Conservation (phyloP, 768 basidiomycete species). For the Hortiboletus campestris region DNA sequence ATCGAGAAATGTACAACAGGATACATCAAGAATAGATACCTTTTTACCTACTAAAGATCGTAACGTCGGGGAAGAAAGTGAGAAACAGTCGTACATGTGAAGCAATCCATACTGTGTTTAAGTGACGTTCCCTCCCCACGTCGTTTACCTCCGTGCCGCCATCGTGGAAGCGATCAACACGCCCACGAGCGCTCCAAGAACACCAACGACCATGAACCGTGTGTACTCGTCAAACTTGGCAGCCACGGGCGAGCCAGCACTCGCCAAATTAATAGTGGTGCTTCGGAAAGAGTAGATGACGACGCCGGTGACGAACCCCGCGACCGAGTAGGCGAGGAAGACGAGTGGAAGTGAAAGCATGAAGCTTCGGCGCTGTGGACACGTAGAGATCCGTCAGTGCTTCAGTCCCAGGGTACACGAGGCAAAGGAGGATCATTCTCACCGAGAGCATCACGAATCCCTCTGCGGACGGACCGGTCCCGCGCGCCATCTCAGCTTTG, state of each 20-base stretch:
- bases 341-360: slow-evolving; percentile 72
- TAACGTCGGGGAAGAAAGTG: neutral
- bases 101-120: neutral
- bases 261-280: slow-evolving; percentile 37
- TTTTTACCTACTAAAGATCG: neutral
- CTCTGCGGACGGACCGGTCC: slow-evolving; percentile 44
- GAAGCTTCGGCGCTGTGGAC: slow-evolving; percentile 46
- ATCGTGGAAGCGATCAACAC: slow-evolving; percentile 55
- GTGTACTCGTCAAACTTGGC: slow-evolving; percentile 58
- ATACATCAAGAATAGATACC: slow-evolving; percentile 10
- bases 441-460: slow-evolving; percentile 57
- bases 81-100: neutral
- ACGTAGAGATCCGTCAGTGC: neutral
- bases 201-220: slow-evolving; percentile 61
- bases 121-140: neutral
- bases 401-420: neutral
- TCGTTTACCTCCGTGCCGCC: slow-evolving; percentile 20
- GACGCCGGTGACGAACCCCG: slow-evolving; percentile 64
- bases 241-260: slow-evolving; percentile 29
- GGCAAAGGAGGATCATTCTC: slow-evolving; percentile 16
- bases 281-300: slow-evolving; percentile 66
- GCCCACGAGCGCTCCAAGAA: slow-evolving; percentile 61
- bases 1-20: neutral
- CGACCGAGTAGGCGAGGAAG: slow-evolving; percentile 67
- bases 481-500: slow-evolving; percentile 62